Conservation (phyloP, 306 rosid genomes). For the Cicer bijugum region DNA sequence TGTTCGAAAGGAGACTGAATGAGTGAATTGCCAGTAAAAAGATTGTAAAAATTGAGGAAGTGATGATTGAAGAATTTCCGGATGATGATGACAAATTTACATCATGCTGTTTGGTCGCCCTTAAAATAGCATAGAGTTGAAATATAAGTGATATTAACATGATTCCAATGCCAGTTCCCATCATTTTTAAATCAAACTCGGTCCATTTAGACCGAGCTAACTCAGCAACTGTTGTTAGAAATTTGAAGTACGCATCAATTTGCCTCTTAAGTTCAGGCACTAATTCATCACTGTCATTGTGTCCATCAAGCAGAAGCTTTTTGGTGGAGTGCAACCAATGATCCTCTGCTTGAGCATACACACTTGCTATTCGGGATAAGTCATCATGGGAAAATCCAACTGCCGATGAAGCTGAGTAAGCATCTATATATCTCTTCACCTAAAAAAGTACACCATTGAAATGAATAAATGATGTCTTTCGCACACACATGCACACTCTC, state of each 20-base stretch:
- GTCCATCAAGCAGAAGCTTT: constrained; percentile 51
- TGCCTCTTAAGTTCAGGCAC: constrained; percentile 67
- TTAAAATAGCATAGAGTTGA: constrained; percentile 67
- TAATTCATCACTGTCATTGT: constrained; percentile 49
- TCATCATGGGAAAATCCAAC: constrained; percentile 93
- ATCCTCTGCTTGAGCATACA: constrained; percentile 70
- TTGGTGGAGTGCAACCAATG: constrained; percentile 63
- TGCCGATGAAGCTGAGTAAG: constrained; percentile 83
- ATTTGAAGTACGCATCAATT: constrained; percentile 67
- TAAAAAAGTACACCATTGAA: constrained; percentile 44
- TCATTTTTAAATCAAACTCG: constrained; percentile 82
- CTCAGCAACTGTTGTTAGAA: constrained; percentile 74
- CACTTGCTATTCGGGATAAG: constrained; percentile 58
- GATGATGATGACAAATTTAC: constrained; percentile 50
- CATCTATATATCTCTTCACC: constrained; percentile 92
- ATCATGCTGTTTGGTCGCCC: constrained; percentile 55
- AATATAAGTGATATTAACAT: constrained; percentile 69
- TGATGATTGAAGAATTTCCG: constrained; percentile 54
- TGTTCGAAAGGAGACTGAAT: constrained; percentile 88
- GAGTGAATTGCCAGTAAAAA: constrained; percentile 77
- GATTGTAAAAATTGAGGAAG: constrained; percentile 57
- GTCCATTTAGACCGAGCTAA: constrained; percentile 98
- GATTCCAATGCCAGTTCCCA: constrained; percentile 78
- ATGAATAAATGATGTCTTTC: constrained; percentile 37
- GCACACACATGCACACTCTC: not conserved